Conservation (phyloP, 2,329 filamentous ascomycete species). For the Exophiala viscosa region DNA sequence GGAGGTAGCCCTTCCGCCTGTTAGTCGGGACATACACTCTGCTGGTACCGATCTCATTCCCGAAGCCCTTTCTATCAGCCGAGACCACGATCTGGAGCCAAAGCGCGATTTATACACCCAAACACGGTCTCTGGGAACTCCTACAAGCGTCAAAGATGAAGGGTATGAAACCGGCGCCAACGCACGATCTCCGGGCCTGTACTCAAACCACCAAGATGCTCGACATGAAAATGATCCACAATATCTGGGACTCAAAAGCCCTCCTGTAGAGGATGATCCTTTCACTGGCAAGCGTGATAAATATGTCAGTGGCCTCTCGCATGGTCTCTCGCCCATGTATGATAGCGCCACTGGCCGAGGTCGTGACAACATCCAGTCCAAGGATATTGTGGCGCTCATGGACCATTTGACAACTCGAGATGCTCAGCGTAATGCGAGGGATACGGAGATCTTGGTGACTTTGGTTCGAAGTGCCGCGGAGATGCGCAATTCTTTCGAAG, state of each 20-base stretch:
- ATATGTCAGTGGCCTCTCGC: slow-evolving; percentile 76
- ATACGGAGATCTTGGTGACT: slow-evolving; percentile 93
- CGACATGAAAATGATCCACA: slow-evolving; percentile 12
- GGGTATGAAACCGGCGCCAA: slow-evolving; percentile 78
- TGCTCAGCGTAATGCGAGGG: slow-evolving; percentile 89
- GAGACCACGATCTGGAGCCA: slow-evolving; percentile 38
- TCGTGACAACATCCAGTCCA: slow-evolving; percentile 88
- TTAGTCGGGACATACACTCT: slow-evolving; percentile 42
- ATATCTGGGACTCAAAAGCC: not conserved
- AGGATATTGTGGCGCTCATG: slow-evolving; percentile 96
- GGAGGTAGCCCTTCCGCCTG: slow-evolving; percentile 33
- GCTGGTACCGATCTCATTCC: slow-evolving; percentile 38
- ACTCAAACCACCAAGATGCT: slow-evolving; percentile 8
- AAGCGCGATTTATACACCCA: slow-evolving; percentile 35
- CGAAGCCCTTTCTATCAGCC: slow-evolving; percentile 29
- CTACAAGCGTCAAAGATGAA: slow-evolving; percentile 70
- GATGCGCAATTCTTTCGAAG: slow-evolving; percentile 94
- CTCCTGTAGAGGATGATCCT: slow-evolving; percentile 53
- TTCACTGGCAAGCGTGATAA: slow-evolving; percentile 64
- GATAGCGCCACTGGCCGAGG: slow-evolving; percentile 83
- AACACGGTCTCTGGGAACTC: slow-evolving; percentile 46
- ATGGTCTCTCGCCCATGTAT: slow-evolving; percentile 90
- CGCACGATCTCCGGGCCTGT: slow-evolving; percentile 23
- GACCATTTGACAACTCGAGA: slow-evolving; percentile 97
- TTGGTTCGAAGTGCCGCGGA: slow-evolving; percentile 90